Evolutionary conservation across 257 asterid genomes (phyloP).

Genomic region (Nicotiana otophora): DNA sequence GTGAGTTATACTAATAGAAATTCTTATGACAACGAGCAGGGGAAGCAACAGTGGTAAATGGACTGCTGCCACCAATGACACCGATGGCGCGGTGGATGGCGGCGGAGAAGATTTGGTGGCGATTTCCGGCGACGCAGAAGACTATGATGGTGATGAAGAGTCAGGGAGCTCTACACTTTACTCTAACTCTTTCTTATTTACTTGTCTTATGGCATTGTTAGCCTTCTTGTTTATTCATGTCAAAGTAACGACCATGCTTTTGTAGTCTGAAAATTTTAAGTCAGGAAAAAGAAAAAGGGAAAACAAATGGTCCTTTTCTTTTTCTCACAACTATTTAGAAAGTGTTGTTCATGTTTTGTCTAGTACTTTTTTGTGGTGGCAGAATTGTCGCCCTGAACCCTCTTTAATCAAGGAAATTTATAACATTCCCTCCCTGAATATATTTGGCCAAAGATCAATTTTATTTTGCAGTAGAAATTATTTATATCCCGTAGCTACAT

Average conservation of each 20-base stretch:
- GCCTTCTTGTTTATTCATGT: slow-evolving; percentile 18
- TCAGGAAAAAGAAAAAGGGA: not conserved
- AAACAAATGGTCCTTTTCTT: not conserved
- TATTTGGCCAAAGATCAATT: no score
- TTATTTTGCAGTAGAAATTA: no score
- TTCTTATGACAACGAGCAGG: slow-evolving; percentile 24
- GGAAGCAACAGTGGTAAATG: slow-evolving; percentile 56
- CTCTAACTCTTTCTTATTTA: slow-evolving; percentile 6
- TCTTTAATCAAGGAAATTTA: not conserved
- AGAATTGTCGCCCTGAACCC: slow-evolving; percentile 6
- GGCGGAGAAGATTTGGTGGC: slow-evolving; percentile 34
- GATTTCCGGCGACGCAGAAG: slow-evolving; percentile 42
- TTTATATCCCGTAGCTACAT: no score
- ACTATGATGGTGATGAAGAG: slow-evolving; percentile 38
- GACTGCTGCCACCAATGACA: slow-evolving; percentile 33
- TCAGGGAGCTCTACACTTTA: slow-evolving; percentile 23
- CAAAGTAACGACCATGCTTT: not conserved
- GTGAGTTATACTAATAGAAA: not conserved
- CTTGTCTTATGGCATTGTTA: slow-evolving; percentile 19
- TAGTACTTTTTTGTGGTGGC: slow-evolving; percentile 8
- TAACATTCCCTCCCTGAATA: no score
- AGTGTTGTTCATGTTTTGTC: not conserved
- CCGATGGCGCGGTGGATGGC: not conserved
- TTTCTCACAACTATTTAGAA: not conserved
- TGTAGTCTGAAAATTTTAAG: not conserved